Percentiles rank a stretch among this genome's conserved stretches.
Evolutionary conservation across 108 stramenopile genomes (phyloP).

Genomic region (Cyclotella atomus): DNA sequence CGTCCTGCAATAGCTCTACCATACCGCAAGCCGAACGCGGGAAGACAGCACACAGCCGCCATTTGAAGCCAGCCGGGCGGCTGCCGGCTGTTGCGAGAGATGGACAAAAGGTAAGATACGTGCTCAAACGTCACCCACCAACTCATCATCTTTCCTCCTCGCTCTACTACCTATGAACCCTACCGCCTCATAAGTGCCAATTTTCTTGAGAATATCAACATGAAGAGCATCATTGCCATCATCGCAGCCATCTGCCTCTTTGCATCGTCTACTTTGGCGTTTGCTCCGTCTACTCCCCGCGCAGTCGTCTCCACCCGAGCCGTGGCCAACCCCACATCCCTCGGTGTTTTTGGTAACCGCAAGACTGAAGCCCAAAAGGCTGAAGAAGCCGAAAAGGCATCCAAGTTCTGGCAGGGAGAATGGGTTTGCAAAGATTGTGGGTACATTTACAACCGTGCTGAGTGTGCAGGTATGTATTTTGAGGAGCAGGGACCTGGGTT

Average conservation of each 20-base stretch:
- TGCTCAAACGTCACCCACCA: too few relatives aligned
- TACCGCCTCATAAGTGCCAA: too few relatives aligned
- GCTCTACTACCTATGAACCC: too few relatives aligned
- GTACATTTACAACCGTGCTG: slow-evolving; percentile 94
- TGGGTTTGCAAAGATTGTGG: slow-evolving; percentile 99
- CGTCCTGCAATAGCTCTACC: too few relatives aligned
- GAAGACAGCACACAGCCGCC: too few relatives aligned
- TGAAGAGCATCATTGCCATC: slow-evolving; percentile 47
- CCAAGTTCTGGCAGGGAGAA: slow-evolving; percentile 94
- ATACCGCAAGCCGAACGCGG: too few relatives aligned
- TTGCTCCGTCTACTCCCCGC: slow-evolving; percentile 34
- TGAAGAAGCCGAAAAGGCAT: slow-evolving; percentile 61
- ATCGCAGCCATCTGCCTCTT: slow-evolving; percentile 40
- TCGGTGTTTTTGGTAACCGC: slow-evolving; percentile 84
- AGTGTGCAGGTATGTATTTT: slow-evolving; percentile 95
- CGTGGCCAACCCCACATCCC: slow-evolving; percentile 43
- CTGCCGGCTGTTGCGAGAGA: too few relatives aligned
- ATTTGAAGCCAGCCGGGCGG: too few relatives aligned
- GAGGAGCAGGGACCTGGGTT: slow-evolving; percentile 94
- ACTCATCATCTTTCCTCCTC: too few relatives aligned
- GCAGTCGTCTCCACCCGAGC: slow-evolving; percentile 23
- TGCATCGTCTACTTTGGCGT: slow-evolving; percentile 28
- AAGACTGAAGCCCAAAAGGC: slow-evolving; percentile 72
- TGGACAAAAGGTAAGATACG: too few relatives aligned
- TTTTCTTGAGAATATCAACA: too few relatives aligned